Evolutionary conservation across 129 eudicot genomes (phyloP).

Genomic region (Lonicera japonica): DNA sequence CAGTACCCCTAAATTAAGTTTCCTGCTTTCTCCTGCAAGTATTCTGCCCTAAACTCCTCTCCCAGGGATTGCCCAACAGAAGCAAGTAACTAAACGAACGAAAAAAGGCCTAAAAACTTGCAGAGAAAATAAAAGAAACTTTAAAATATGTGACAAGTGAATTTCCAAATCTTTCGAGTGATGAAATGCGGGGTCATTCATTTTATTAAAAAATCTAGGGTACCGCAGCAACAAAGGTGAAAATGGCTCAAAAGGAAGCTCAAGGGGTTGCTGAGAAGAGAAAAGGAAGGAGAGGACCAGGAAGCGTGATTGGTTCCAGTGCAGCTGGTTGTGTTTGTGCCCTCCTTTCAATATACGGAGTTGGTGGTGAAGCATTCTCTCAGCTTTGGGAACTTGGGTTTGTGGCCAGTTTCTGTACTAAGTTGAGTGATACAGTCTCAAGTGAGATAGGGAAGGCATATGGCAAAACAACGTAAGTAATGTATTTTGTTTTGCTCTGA

Average conservation of each 20-base stretch:
- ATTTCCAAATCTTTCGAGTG: neutral
- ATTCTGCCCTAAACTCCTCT: no score
- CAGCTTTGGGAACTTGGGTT: conserved; percentile 90
- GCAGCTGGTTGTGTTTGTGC: conserved; percentile 99
- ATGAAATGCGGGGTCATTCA: neutral
- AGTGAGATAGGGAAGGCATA: conserved; percentile 99
- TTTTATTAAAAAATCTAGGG: conserved; percentile 45
- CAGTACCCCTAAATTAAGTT: no score
- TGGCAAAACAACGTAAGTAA: conserved; percentile 85
- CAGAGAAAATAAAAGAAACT: no score
- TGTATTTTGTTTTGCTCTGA: neutral
- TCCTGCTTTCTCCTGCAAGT: no score
- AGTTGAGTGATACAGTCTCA: conserved; percentile 93
- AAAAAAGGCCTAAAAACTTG: no score
- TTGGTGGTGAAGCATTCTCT: conserved; percentile 59
- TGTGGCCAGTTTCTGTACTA: conserved; percentile 96
- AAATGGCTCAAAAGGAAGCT: conserved; percentile 94
- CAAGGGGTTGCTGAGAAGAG: conserved; percentile 97
- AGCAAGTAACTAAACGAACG: no score
- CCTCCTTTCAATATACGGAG: conserved; percentile 60
- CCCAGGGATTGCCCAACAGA: no score
- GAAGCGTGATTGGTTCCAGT: conserved; percentile 96
- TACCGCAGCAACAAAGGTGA: conserved; percentile 84
- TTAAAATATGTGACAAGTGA: neutral
- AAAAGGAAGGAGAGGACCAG: conserved; percentile 98